phyloP scores from a whole-genome alignment of 768 basidiomycete genomes.

The Leucocoprinus birnbaumii region DNA sequence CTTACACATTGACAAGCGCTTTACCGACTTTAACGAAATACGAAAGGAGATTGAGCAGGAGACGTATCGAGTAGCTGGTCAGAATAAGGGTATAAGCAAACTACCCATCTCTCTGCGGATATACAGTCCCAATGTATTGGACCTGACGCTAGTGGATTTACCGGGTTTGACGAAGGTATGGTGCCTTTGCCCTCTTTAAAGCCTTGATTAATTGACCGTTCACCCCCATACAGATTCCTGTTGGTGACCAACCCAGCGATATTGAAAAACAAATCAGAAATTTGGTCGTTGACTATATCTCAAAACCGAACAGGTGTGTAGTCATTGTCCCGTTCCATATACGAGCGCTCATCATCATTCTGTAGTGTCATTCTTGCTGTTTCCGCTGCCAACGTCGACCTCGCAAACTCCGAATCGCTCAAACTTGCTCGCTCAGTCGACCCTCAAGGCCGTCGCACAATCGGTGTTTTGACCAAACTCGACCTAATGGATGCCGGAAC shows the following conservation, averaged over 20 bases:
- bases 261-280: constrained; percentile 96
- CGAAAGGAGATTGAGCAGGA: constrained; percentile 97
- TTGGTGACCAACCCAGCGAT: constrained; percentile 96
- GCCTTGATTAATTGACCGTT: neutral
- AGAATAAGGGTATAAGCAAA: constrained; percentile 98
- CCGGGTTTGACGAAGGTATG: constrained; percentile 94
- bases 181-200: constrained; percentile 5
- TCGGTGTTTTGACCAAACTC: constrained; percentile 95
- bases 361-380: constrained; percentile 92
- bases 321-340: neutral
- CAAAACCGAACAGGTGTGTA: constrained; percentile 91
- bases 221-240: constrained; percentile 65
- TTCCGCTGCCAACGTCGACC: constrained; percentile 96
- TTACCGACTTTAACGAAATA: constrained; percentile 95
- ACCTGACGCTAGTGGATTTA: constrained; percentile 93
- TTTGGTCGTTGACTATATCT: constrained; percentile 93
- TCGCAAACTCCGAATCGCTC: constrained; percentile 97
- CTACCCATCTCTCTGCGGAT: constrained; percentile 94
- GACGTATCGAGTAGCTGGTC: constrained; percentile 94
- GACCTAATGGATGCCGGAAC: constrained; percentile 99
- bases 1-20: constrained; percentile 92
- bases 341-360: neutral
- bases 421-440: constrained; percentile 96
- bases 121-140: constrained; percentile 93
- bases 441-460: constrained; percentile 93